Conservation (phyloP, 73 alveolate species). For the Symbiodinium pilosum region DNA sequence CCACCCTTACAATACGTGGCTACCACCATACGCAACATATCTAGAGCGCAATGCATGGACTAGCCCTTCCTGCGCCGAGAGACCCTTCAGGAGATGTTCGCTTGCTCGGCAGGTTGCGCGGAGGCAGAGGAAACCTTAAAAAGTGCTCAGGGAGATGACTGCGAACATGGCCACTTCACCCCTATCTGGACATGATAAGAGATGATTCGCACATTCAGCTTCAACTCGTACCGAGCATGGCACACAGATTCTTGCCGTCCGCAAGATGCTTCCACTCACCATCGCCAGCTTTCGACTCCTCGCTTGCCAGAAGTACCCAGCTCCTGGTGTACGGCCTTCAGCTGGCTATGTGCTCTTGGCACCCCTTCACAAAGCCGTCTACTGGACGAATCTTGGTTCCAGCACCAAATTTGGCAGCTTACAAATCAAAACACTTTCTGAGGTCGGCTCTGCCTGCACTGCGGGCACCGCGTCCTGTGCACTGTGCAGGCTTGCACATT, state of each 20-base stretch:
- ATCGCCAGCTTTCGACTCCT: neutral
- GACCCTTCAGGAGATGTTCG: constrained; percentile 19
- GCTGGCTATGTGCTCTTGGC: neutral
- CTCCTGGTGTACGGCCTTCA: constrained; percentile 72
- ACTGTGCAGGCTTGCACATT: too few relatives aligned
- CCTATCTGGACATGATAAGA: too few relatives aligned
- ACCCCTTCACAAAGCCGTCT: too few relatives aligned
- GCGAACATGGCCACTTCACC: neutral
- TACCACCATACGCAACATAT: too few relatives aligned
- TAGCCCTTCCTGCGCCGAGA: neutral
- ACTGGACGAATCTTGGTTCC: too few relatives aligned
- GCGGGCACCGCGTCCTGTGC: constrained; percentile 64
- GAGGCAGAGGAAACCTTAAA: constrained; percentile 56
- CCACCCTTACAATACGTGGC: too few relatives aligned
- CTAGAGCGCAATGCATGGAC: too few relatives aligned
- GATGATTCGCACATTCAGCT: too few relatives aligned
- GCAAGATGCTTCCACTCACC: constrained; percentile 58
- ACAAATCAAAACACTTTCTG: too few relatives aligned
- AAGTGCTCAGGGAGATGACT: too few relatives aligned
- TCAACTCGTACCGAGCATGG: neutral
- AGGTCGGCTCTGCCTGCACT: constrained; percentile 66
- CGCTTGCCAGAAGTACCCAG: constrained; percentile 36
- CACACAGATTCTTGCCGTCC: constrained; percentile 44
- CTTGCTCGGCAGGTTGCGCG: constrained; percentile 93
- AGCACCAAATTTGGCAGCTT: neutral